These are phyloP conservation scores for Calonectria hawksworthii DNA, from an alignment of 2,329 filamentous ascomycete species.

Conservation along the genomic window DNA sequence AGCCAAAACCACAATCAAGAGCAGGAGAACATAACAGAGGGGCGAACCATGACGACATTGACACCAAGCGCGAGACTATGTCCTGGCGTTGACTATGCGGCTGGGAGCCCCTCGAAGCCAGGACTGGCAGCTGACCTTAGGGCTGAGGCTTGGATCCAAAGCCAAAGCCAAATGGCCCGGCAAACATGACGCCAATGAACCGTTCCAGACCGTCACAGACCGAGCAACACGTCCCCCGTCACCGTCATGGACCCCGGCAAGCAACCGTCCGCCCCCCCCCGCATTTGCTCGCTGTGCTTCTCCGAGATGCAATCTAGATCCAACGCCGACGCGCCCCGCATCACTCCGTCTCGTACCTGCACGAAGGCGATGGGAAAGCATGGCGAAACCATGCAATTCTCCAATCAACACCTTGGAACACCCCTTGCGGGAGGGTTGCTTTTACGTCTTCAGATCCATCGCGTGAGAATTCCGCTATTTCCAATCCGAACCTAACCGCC, in stretches of 20 bases:
- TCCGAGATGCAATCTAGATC: constrained; percentile 12
- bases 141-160: constrained; percentile 5
- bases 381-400: constrained; percentile 16
- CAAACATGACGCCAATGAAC: background rate
- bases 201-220: background rate
- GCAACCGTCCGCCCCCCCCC: background rate
- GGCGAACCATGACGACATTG: constrained; percentile 5
- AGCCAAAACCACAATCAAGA: background rate
- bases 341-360: background rate
- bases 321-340: constrained; percentile 4
- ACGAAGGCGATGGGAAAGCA: background rate
- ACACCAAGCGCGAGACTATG: background rate
- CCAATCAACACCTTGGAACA: constrained; percentile 32
- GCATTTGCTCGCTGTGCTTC: background rate
- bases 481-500: constrained; percentile 50
- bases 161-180: background rate
- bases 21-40: background rate
- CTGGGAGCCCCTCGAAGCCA: constrained; percentile 26
- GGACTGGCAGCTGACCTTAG: constrained; percentile 39
- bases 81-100: constrained; percentile 25
- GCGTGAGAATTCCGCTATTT: constrained; percentile 46
- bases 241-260: background rate
- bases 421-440: constrained; percentile 27
- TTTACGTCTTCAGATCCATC: constrained; percentile 15
- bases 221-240: background rate